These are phyloP conservation scores for Globisporangium carolinianum DNA, from an alignment of 352 stramenopile genomes.

Conservation along the genomic window DNA sequence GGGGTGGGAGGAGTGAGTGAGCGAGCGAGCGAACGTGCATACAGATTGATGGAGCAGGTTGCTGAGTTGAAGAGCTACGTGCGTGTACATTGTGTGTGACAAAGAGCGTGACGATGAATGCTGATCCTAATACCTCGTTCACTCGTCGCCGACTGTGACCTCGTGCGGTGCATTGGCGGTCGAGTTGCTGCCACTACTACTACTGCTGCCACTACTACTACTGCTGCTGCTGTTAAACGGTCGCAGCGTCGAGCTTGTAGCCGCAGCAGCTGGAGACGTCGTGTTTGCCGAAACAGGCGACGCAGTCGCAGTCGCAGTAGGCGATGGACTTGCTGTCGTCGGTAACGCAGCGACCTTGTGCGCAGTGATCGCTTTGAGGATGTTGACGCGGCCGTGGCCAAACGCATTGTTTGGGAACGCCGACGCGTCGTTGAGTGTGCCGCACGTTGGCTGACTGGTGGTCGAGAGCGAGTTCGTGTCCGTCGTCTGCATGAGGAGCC, in stretches of 20 bases:
- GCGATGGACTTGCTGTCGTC: background rate
- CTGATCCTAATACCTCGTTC: too few relatives aligned
- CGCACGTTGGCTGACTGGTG: slow-evolving; percentile 6
- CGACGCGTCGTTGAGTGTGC: slow-evolving; percentile 1
- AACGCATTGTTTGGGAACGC: slow-evolving; percentile 54
- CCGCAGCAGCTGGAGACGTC: slow-evolving; percentile 1
- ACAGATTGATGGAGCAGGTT: too few relatives aligned
- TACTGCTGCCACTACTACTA: too few relatives aligned
- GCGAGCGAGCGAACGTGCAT: too few relatives aligned
- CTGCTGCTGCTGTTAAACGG: background rate
- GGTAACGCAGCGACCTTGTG: slow-evolving; percentile 8
- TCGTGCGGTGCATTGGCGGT: background rate
- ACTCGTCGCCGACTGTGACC: background rate
- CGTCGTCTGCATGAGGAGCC: slow-evolving; percentile 14
- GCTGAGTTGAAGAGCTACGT: background rate
- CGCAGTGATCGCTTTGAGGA: slow-evolving; percentile 21
- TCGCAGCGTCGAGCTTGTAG: background rate
- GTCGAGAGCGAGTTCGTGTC: slow-evolving; percentile 10
- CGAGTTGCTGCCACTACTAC: background rate
- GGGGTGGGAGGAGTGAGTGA: slow-evolving; percentile 62
- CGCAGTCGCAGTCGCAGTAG: background rate
- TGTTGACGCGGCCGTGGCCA: slow-evolving; percentile 42
- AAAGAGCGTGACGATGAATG: too few relatives aligned
- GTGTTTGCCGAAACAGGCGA: background rate
- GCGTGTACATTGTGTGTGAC: too few relatives aligned